These are phyloP conservation scores for Venturia nashicola DNA, from an alignment of 2,329 filamentous ascomycete species.

Conservation along the genomic window DNA sequence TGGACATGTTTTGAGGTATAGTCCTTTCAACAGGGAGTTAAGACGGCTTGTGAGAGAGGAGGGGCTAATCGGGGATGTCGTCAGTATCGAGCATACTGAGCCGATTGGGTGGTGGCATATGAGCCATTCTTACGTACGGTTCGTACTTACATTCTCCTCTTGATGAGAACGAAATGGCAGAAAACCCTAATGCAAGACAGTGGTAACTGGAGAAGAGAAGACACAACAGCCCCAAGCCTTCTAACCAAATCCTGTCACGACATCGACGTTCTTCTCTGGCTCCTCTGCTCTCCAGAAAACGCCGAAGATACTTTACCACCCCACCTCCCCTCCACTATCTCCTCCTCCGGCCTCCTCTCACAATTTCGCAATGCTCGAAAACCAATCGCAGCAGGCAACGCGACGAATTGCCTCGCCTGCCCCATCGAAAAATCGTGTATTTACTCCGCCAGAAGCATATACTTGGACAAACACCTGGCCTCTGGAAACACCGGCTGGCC, in stretches of 20 bases:
- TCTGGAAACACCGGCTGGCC: conserved; percentile 67
- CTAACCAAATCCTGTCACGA: conserved; percentile 96
- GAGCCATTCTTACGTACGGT: conserved; percentile 73
- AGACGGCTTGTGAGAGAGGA: conserved; percentile 66
- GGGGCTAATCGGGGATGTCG: conserved; percentile 66
- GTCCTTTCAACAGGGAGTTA: conserved; percentile 79
- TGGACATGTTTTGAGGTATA: conserved; percentile 88
- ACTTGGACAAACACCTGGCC: conserved; percentile 56
- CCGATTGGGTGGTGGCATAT: conserved; percentile 97
- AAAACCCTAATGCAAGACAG: conserved; percentile 23
- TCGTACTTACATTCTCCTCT: conserved; percentile 12
- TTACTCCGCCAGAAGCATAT: conserved; percentile 77
- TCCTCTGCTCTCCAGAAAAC: conserved; percentile 61
- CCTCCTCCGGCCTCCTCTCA: conserved; percentile 63
- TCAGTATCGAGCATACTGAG: conserved; percentile 83
- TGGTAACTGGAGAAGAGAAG: conserved; percentile 85
- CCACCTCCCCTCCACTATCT: conserved; percentile 65
- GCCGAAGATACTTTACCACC: conserved; percentile 31
- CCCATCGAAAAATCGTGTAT: conserved; percentile 62
- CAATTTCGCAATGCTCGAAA: conserved; percentile 69
- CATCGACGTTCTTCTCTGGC: conserved; percentile 84
- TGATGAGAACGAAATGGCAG: not conserved
- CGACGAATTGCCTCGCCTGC: conserved; percentile 82
- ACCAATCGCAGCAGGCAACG: conserved; percentile 56
- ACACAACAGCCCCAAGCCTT: conserved; percentile 63